Evolutionary conservation across 176 grass and related monocot species (phyloP).

Genomic region (Ampelocalamus luodianensis): DNA sequence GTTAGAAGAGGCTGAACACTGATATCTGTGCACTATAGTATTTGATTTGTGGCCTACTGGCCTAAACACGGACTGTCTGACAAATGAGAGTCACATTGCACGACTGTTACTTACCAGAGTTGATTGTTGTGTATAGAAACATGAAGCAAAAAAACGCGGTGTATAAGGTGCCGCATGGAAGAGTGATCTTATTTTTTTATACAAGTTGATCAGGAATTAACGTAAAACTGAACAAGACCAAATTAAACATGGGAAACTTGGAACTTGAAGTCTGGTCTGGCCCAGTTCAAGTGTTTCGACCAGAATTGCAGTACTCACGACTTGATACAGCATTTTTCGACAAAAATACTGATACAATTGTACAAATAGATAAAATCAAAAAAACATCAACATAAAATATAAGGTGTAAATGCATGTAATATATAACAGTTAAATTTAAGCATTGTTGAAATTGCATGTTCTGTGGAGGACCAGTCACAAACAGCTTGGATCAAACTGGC

Average conservation of each 20-base stretch:
- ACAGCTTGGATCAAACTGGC: neutral
- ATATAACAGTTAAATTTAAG: slow-evolving; percentile 15
- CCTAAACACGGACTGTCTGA: neutral
- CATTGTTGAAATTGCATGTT: slow-evolving; percentile 1
- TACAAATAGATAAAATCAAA: neutral
- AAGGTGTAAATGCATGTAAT: neutral
- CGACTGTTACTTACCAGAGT: neutral
- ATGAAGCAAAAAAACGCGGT: neutral
- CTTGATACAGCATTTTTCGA: neutral
- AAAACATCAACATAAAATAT: neutral
- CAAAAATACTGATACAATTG: neutral
- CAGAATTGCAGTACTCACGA: neutral
- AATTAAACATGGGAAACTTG: neutral
- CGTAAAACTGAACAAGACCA: neutral
- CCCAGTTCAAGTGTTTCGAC: neutral
- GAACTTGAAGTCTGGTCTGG: slow-evolving; percentile 7
- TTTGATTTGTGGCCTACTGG: neutral
- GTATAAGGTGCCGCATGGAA: neutral
- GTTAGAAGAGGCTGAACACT: neutral
- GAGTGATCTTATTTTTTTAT: neutral
- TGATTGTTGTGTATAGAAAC: neutral
- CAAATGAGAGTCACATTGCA: neutral
- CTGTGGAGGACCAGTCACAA: neutral
- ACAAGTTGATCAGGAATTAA: slow-evolving; percentile 16
- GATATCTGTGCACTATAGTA: neutral